A percentile compares a stretch with the other conserved stretches of the same genome.
These are phyloP conservation scores for Glycine soja DNA, from an alignment of 306 rosid genomes.

Conservation along the genomic window DNA sequence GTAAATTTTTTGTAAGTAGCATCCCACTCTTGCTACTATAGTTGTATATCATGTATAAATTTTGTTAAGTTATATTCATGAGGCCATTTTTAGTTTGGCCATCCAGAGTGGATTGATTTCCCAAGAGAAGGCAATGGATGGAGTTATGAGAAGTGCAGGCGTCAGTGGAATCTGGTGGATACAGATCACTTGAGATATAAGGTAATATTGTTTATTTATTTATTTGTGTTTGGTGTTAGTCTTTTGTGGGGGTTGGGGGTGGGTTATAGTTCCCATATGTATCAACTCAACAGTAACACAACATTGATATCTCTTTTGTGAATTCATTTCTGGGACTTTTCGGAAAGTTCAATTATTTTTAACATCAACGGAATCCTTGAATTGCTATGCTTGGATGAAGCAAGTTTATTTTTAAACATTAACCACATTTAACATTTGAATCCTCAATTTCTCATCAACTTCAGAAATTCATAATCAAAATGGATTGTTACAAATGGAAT, in stretches of 20 bases:
- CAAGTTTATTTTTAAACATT: neutral
- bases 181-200: slow-evolving; percentile 87
- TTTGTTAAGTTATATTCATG: slow-evolving; percentile 36
- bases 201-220: slow-evolving; percentile 51
- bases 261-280: slow-evolving; percentile 7
- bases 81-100: slow-evolving; percentile 73
- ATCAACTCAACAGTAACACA: neutral
- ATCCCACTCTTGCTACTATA: slow-evolving; percentile 28
- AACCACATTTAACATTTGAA: neutral
- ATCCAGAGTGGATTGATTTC: slow-evolving; percentile 99
- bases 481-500: neutral
- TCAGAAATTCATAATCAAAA: slow-evolving; percentile 1
- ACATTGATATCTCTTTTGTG: slow-evolving; percentile 39
- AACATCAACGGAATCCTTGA: neutral
- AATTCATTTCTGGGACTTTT: slow-evolving; percentile 36
- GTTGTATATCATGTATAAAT: slow-evolving; percentile 16
- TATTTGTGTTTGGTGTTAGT: neutral
- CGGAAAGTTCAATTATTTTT: slow-evolving; percentile 8
- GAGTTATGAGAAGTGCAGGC: slow-evolving; percentile 96
- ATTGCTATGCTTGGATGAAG: slow-evolving; percentile 5
- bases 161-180: slow-evolving; percentile 92
- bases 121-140: slow-evolving; percentile 99
- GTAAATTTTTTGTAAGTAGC: neutral
- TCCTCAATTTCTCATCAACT: slow-evolving; percentile 4
- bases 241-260: neutral